Conservation (phyloP, 768 basidiomycete genomes). For the Termitomyces sp. region DNA sequence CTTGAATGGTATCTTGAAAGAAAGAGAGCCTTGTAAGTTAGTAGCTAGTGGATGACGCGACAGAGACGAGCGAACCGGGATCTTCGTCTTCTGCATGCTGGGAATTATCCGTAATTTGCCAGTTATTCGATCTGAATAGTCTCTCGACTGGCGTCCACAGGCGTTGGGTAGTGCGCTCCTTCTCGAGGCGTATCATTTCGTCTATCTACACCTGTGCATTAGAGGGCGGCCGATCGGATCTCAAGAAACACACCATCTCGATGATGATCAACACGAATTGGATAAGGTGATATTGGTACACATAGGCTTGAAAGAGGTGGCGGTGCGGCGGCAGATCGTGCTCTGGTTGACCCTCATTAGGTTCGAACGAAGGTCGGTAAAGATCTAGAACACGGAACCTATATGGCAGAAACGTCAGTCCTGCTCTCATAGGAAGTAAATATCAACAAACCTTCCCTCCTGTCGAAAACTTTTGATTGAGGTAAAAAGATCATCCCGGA, state of each 20-base stretch:
- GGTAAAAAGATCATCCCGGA: conserved; percentile 32
- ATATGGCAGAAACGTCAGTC: neutral
- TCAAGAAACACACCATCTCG: conserved; percentile 34
- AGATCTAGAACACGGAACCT: conserved; percentile 58
- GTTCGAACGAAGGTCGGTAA: conserved; percentile 50
- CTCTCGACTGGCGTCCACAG: conserved; percentile 58
- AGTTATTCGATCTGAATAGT: conserved; percentile 40
- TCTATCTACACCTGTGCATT: conserved; percentile 46
- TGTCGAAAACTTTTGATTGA: conserved; percentile 45
- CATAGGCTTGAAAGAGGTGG: conserved; percentile 70
- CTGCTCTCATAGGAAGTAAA: neutral
- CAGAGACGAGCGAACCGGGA: conserved; percentile 43
- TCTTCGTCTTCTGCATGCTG: conserved; percentile 65
- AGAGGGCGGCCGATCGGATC: neutral
- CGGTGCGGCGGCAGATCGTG: conserved; percentile 58
- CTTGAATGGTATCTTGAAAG: conserved; percentile 47
- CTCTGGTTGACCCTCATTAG: conserved; percentile 20
- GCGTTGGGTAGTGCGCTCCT: conserved; percentile 31
- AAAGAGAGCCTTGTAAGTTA: neutral
- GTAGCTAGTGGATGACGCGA: neutral
- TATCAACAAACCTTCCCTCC: conserved; percentile 43
- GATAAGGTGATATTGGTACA: conserved; percentile 61
- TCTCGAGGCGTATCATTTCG: conserved; percentile 55
- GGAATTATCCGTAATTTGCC: conserved; percentile 41
- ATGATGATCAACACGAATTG: conserved; percentile 34